Conservation (phyloP, 108 stramenopile genomes). For the Nitzschia palea region DNA sequence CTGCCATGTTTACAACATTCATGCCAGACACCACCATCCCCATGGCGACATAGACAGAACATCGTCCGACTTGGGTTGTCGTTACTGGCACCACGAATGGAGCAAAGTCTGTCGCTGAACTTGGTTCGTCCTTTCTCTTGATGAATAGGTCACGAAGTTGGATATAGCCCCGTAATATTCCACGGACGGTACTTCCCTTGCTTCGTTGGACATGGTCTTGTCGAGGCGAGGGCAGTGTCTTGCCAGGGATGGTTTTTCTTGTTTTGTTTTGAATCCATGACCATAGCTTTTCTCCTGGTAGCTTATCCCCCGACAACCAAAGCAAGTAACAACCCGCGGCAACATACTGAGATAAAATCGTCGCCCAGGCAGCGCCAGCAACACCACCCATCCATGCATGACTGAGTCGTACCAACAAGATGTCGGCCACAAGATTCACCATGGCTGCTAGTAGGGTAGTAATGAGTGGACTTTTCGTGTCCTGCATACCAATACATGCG, state of each 20-base stretch:
- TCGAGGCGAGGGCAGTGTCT: not conserved
- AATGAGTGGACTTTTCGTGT: constrained; percentile 69
- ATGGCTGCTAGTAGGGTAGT: constrained; percentile 73
- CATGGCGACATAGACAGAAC: constrained; percentile 82
- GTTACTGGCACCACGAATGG: constrained; percentile 83
- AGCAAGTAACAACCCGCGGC: constrained; percentile 65
- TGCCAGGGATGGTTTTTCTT: not conserved
- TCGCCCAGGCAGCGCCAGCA: constrained; percentile 90
- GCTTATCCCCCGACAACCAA: constrained; percentile 40
- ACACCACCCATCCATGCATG: constrained; percentile 73
- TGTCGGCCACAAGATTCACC: constrained; percentile 78
- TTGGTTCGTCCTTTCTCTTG: constrained; percentile 22
- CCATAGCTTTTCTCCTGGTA: not conserved
- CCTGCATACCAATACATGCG: constrained; percentile 71
- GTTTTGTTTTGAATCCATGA: no score
- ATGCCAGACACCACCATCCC: constrained; percentile 72
- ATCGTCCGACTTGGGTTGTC: constrained; percentile 71
- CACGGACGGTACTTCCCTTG: constrained; percentile 16
- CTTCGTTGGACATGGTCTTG: not conserved
- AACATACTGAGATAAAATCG: constrained; percentile 80
- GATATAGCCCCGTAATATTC: constrained; percentile 38
- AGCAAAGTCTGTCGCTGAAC: constrained; percentile 38
- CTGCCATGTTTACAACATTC: constrained; percentile 75
- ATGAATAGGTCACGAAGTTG: constrained; percentile 35
- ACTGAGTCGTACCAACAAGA: constrained; percentile 53